Percentiles rank a stretch among this genome's conserved stretches.
These are phyloP conservation scores for Aspergillus fischeri DNA, from an alignment of 2,329 filamentous ascomycete genomes.

Conservation along the genomic window DNA sequence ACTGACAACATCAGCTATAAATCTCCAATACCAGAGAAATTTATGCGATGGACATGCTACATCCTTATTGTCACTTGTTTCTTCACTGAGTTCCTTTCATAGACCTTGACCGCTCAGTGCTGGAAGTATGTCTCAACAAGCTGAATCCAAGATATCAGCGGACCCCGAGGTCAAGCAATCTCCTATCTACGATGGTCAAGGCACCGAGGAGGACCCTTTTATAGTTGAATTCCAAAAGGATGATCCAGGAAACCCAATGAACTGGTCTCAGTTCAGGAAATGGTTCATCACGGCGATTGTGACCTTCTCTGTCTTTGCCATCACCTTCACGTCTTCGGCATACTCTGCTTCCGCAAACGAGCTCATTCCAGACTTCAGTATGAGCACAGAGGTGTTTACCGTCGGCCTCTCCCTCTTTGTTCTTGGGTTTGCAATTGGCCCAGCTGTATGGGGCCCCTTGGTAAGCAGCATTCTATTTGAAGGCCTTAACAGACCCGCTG, in stretches of 20 bases:
- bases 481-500: conserved; percentile 9
- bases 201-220: conserved; percentile 29
- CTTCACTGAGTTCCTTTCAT: background rate
- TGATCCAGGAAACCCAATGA: conserved; percentile 29
- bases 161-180: conserved; percentile 1
- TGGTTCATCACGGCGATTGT: conserved; percentile 24
- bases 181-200: conserved; percentile 25
- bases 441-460: conserved; percentile 30
- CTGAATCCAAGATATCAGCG: background rate
- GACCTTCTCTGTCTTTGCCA: conserved; percentile 24
- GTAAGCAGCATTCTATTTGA: conserved; percentile 18
- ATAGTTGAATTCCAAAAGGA: conserved; percentile 28
- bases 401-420: conserved; percentile 38
- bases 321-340: conserved; percentile 28
- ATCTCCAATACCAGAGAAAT: background rate
- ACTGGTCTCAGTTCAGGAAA: conserved; percentile 22
- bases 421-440: conserved; percentile 37
- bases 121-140: background rate
- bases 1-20: background rate
- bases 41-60: background rate
- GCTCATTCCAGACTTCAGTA: conserved; percentile 24
- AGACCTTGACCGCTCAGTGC: background rate
- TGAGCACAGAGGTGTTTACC: conserved; percentile 24
- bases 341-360: conserved; percentile 23
- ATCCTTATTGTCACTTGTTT: background rate